Percentiles rank a stretch among this genome's conserved stretches.
Conservation (phyloP, 176 grass and related monocot genomes). For the Triticum dicoccoides region DNA sequence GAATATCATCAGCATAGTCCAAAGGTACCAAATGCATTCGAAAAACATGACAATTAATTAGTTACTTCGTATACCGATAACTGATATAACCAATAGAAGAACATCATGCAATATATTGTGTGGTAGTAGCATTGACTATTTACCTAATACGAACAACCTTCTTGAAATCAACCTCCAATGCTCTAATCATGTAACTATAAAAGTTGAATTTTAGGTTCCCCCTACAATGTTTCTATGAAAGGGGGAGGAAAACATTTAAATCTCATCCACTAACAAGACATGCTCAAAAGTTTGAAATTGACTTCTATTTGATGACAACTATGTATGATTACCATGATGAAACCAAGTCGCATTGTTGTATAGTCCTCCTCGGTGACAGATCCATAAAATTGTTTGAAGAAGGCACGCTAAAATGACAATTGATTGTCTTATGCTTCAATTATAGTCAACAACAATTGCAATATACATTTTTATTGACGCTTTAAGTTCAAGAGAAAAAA, state of each 20-base stretch:
- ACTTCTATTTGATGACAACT: not conserved
- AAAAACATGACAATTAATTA: slow-evolving; percentile 5
- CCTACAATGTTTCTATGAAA: slow-evolving; percentile 56
- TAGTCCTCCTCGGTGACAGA: slow-evolving; percentile 72
- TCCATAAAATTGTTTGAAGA: slow-evolving; percentile 82
- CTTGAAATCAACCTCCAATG: slow-evolving; percentile 75
- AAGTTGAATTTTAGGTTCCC: slow-evolving; percentile 66
- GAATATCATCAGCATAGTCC: slow-evolving; percentile 79
- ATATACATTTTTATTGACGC: no score
- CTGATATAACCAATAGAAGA: no score
- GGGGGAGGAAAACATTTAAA: not conserved
- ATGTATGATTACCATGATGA: slow-evolving; percentile 58
- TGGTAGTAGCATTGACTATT: not conserved
- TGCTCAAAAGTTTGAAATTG: not conserved
- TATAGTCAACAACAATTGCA: not conserved
- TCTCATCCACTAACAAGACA: not conserved
- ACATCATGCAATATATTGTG: not conserved
- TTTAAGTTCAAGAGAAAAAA: not conserved
- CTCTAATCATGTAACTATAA: slow-evolving; percentile 82
- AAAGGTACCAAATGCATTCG: slow-evolving; percentile 72
- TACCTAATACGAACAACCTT: slow-evolving; percentile 92
- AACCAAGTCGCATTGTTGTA: slow-evolving; percentile 72
- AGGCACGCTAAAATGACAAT: slow-evolving; percentile 52
- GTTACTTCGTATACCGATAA: not conserved
- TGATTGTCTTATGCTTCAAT: not conserved